Percentiles rank a stretch among this genome's conserved stretches.
phyloP scores from a whole-genome alignment of 2,329 filamentous ascomycete genomes.

The Penicillium sp. region DNA sequence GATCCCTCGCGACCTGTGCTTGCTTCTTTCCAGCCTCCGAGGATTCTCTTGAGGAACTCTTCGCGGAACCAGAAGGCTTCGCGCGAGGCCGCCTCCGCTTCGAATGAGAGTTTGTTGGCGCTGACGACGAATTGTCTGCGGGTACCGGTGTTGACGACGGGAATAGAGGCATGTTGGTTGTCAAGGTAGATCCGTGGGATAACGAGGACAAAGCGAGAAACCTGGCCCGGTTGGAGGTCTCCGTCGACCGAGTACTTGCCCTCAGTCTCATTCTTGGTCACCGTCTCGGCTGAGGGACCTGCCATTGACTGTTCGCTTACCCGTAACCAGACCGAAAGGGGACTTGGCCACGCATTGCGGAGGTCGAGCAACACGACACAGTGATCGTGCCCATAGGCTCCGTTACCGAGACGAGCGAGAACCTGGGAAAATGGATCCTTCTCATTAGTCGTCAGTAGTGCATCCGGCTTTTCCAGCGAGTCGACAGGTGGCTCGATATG shows the following conservation, averaged over 20 bases:
- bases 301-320: slow-evolving; percentile 34
- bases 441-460: slow-evolving; percentile 24
- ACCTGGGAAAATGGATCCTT: slow-evolving; percentile 46
- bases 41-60: slow-evolving; percentile 66
- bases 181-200: slow-evolving; percentile 70
- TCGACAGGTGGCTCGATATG: slow-evolving; percentile 18
- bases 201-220: slow-evolving; percentile 70
- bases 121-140: slow-evolving; percentile 91
- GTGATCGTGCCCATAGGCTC: slow-evolving; percentile 55
- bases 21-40: slow-evolving; percentile 66
- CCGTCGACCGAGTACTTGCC: slow-evolving; percentile 40
- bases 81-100: slow-evolving; percentile 70
- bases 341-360: slow-evolving; percentile 83
- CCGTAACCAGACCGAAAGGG: slow-evolving; percentile 63
- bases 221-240: slow-evolving; percentile 56
- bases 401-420: slow-evolving; percentile 42
- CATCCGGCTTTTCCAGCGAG: slow-evolving; percentile 5
- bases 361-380: slow-evolving; percentile 80
- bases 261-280: slow-evolving; percentile 20
- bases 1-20: slow-evolving; percentile 59
- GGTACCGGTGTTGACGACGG: slow-evolving; percentile 73
- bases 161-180: slow-evolving; percentile 74
- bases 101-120: slow-evolving; percentile 70
- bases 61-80: slow-evolving; percentile 93
- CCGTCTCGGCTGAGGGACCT: slow-evolving; percentile 6